Conservation (phyloP, 345 rosid genomes). For the Lagerstroemia speciosa region DNA sequence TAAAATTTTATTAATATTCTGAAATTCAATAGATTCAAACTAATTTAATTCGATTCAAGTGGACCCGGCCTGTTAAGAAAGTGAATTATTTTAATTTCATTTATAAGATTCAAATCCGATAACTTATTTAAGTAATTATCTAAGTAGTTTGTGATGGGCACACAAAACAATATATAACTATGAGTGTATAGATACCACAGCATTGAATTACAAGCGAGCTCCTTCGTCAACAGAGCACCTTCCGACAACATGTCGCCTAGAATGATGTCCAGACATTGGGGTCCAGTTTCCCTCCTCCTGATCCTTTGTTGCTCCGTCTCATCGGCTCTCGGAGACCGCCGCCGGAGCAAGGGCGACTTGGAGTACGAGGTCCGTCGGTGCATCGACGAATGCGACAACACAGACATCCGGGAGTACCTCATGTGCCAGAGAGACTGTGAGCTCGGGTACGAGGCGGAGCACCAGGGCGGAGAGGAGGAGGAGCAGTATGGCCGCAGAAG, state of each 20-base stretch:
- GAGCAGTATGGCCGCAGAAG: background rate
- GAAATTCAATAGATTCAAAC: no score
- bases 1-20: no score
- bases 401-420: slow-evolving; percentile 10
- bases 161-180: no score
- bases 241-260: background rate
- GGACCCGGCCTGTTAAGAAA: no score
- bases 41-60: no score
- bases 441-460: slow-evolving; percentile 2
- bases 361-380: slow-evolving; percentile 12
- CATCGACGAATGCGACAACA: slow-evolving; percentile 12
- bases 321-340: background rate
- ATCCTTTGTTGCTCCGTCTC: background rate
- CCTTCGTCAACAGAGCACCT: background rate
- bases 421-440: slow-evolving; percentile 14
- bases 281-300: background rate
- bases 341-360: background rate
- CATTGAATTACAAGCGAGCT: background rate
- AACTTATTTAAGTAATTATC: no score
- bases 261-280: background rate
- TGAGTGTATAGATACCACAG: background rate
- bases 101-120: no score
- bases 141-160: no score
- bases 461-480: slow-evolving; percentile 1
- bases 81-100: no score